These are phyloP conservation scores for Coccomyxa subellipsoidea DNA, from an alignment of 163 green algal species.

Conservation along the genomic window DNA sequence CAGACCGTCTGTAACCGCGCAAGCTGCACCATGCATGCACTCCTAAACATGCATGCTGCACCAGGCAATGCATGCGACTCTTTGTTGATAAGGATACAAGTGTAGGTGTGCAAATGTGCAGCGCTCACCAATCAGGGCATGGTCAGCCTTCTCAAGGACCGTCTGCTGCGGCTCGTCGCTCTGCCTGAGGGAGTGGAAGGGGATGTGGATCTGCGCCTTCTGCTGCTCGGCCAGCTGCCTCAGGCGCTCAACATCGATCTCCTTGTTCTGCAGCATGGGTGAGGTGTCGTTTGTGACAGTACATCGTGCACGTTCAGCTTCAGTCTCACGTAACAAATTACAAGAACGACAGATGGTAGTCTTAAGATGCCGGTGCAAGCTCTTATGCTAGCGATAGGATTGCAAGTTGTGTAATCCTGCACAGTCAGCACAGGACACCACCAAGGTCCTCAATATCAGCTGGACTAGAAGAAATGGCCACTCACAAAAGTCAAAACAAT, in stretches of 20 bases:
- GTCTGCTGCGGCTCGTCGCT: not conserved
- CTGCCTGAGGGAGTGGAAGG: constrained; percentile 1
- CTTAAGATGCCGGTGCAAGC: too few species aligned
- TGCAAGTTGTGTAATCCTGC: not conserved
- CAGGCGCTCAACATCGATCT: not conserved
- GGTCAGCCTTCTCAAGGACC: not conserved
- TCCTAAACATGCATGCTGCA: not conserved
- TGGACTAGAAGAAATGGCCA: not conserved
- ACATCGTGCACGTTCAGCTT: too few species aligned
- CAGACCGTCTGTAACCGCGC: too few species aligned
- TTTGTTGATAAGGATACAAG: too few species aligned
- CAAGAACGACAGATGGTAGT: too few species aligned
- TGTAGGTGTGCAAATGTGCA: too few species aligned
- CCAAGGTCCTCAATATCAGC: not conserved
- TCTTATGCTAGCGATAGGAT: too few species aligned
- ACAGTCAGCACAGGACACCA: not conserved
- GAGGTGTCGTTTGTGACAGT: too few species aligned
- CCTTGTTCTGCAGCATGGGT: not conserved
- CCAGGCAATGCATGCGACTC: not conserved
- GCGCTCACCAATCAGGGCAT: not conserved
- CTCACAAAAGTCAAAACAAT: too few species aligned
- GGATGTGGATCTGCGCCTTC: not conserved
- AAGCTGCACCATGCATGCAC: too few species aligned
- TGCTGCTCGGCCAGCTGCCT: not conserved
- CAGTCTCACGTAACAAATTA: too few species aligned